Evolutionary conservation across 75 land plant genomes (phyloP), one percentile per base, ranked within the genome.

Genomic region (Cunninghamia lanceolata): DNA sequence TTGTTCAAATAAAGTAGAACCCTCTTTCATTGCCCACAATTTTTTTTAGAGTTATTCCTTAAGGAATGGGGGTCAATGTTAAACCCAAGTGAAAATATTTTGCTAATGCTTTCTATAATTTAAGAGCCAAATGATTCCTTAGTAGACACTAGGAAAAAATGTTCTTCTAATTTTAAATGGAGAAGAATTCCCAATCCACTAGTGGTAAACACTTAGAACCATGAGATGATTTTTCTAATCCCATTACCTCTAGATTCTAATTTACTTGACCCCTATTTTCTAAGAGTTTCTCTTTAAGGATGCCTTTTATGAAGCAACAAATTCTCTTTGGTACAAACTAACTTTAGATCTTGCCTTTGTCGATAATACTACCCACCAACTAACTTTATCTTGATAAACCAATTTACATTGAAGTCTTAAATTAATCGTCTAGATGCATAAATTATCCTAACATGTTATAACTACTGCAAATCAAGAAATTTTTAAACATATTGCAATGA

Each of bases 121-220:
- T 30, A 68, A 28, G 30, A 9, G 17, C 71, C 6, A 68, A 28
- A 68, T 68, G 71, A 68, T 68, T 28, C 32, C 8, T 68, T 30
- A 19, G 30, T 68, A 68, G 85, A 87, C 32, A 84, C 39, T 10
- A 87, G 83, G 83, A 42, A 82, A 83, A 19, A 52, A 40, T 54
- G 7, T n/a, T 39, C 28, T 87, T 17, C 83, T 8, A 38, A 10
- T 87, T 17, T 38, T n/a, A 30, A 89, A 73, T 40, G 88, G 76
- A 34, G 86, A 82, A 36, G 80, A 16, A 47, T 89, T 92, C 1
- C 90, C 92, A 35, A 93, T 91, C 88, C 56, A 86, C 84, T n/a
- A 94, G 85, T 4, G 88, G 91, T 13, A 83, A 91, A 17, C 89
- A 78, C 5, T 50, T 78, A 30, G 84, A 73, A 80, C 46, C 47